These are phyloP conservation scores for Glycyrrhiza uralensis DNA, from an alignment of 306 rosid genomes.

Conservation along the genomic window DNA sequence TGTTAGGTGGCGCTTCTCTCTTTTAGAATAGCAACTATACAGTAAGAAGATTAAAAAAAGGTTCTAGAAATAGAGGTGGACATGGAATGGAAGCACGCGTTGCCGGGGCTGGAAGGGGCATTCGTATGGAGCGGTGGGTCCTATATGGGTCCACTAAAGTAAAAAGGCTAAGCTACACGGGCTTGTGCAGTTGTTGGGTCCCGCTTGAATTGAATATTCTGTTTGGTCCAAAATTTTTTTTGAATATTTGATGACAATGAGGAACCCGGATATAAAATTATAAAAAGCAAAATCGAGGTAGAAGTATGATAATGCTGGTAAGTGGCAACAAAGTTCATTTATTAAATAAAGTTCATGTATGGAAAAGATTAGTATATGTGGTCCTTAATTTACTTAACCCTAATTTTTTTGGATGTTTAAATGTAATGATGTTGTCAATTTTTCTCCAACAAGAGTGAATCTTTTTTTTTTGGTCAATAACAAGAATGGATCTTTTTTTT, in stretches of 20 bases:
- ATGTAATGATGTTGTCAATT: too few relatives aligned
- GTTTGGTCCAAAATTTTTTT: too few relatives aligned
- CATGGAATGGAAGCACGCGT: constrained; percentile 68
- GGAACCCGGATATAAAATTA: not conserved
- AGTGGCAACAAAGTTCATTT: not conserved
- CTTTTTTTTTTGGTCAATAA: too few relatives aligned
- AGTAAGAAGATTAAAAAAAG: not conserved
- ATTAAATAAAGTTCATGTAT: too few relatives aligned
- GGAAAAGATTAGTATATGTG: too few relatives aligned
- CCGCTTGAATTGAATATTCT: constrained; percentile 29
- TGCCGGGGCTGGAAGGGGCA: constrained; percentile 74
- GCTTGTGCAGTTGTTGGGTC: constrained; percentile 40
- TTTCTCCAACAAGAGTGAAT: too few relatives aligned
- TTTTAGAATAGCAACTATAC: not conserved
- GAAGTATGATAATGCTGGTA: not conserved
- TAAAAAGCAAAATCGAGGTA: not conserved
- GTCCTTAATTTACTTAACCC: too few relatives aligned
- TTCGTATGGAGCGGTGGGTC: constrained; percentile 78
- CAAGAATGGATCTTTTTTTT: too few relatives aligned
- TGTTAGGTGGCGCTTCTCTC: not conserved
- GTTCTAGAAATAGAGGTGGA: constrained; percentile 22
- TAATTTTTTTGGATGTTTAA: too few relatives aligned
- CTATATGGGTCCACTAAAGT: constrained; percentile 44
- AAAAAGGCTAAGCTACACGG: constrained; percentile 39
- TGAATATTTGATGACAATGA: constrained; percentile 11